Evolutionary conservation across 2,329 filamentous ascomycete species (phyloP), one percentile per base, ranked within the genome.

Genomic region (Xylaria multiplex): DNA sequence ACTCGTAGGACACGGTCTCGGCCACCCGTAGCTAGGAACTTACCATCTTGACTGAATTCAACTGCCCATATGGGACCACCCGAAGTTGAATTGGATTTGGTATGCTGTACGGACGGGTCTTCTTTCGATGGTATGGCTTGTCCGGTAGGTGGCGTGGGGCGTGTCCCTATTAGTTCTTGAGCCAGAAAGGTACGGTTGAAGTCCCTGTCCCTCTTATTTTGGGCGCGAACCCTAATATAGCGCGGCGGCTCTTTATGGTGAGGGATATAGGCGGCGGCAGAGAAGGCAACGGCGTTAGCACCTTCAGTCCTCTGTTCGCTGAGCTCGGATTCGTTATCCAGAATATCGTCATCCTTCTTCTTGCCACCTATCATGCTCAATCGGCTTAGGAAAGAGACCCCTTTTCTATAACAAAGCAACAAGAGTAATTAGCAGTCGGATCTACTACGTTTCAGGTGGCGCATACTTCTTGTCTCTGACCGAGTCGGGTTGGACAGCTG

Each of bases 41-140:
- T 92, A 5, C 96, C 96, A 80, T 98, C 95, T 66, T 90, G 90
- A 74, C 95, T 98, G 75, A 98, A 98, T 74, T 96, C 92, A 69
- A 93, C 88, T 0, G 95, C 90, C 96, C 96, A 99, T 40, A 97
- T 90, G 0, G 96, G 93, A 66, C 91, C 86, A 43, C 83, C 83
- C 7, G 81, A 81, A 48, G 79, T 78, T 3, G 80, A 69, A 40
- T 81, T 76, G 68, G 79, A 81, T 65, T 72, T 74, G 32, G 72
- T 71, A 4, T 76, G 71, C 4, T 75, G 74, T 13, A 74, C 74
- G 14, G 77, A 69, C 0, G 73, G 74, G 6, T 76, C 72, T 6
- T 72, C 63, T 9, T 75, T 70, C 5, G 68, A 68, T 8, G 68
- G 57, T 24, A 67, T 63, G 2, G 73, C 64, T 53, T 60, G 62